Conservation (phyloP, 805 yeast species). For the Suhomyces prunicola region DNA sequence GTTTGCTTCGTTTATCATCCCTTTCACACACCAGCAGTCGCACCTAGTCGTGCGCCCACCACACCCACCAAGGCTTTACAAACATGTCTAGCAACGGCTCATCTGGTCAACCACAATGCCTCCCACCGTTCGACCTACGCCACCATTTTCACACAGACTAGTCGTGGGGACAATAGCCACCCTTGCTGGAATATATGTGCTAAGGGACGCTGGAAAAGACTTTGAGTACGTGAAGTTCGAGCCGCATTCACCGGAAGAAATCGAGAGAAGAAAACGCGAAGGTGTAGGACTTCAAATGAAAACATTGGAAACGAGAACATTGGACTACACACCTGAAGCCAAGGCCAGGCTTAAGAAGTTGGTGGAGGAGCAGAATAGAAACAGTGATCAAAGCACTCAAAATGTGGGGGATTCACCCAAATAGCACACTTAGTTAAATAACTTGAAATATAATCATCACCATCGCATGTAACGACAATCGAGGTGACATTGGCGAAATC, state of each 20-base stretch:
- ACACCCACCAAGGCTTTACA: not conserved
- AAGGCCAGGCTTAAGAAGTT: constrained; percentile 28
- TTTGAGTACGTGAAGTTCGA: constrained; percentile 37
- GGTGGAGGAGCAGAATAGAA: constrained; percentile 17
- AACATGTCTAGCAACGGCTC: not conserved
- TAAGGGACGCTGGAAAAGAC: constrained; percentile 35
- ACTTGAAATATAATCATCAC: not conserved
- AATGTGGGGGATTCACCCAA: not conserved
- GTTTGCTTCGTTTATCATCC: not conserved
- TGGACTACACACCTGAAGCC: constrained; percentile 44
- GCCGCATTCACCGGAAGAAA: constrained; percentile 38
- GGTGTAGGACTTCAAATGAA: constrained; percentile 26
- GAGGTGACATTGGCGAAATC: not conserved
- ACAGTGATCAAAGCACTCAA: not conserved
- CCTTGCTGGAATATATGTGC: constrained; percentile 31
- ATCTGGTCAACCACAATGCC: constrained; percentile 10
- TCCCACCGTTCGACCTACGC: constrained; percentile 24
- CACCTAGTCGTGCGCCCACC: constrained; percentile 1
- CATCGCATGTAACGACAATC: not conserved
- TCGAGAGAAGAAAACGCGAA: constrained; percentile 35
- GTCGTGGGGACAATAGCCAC: constrained; percentile 38
- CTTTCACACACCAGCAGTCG: not conserved
- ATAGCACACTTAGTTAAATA: not conserved
- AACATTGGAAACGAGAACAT: constrained; percentile 32
- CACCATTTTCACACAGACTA: constrained; percentile 32